Percentiles rank a stretch among this genome's conserved stretches.
Conservation (phyloP, 495 filamentous ascomycete species). For the Staphylotrichum tortipilum region DNA sequence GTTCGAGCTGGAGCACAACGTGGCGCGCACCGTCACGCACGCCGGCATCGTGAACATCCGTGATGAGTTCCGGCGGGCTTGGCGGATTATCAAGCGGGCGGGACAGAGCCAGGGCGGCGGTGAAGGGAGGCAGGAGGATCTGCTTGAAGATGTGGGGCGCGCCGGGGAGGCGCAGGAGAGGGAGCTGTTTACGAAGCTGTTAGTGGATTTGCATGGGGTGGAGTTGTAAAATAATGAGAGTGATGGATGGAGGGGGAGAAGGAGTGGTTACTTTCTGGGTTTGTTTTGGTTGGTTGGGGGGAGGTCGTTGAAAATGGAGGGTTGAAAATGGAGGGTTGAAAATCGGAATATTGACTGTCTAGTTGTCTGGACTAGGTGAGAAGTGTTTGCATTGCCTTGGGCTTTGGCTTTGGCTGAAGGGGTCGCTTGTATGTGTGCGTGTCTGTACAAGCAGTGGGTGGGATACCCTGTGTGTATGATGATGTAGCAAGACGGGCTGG, state of each 20-base stretch:
- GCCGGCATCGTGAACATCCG: conserved; percentile 65
- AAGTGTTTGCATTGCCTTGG: too few species aligned
- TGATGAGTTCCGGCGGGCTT: conserved; percentile 70
- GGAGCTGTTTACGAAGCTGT: conserved; percentile 24
- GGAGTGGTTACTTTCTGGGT: background rate
- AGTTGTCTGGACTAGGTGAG: too few species aligned
- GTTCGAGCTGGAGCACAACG: conserved; percentile 75
- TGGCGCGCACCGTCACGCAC: conserved; percentile 71
- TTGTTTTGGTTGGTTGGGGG: too few species aligned
- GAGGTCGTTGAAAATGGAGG: too few species aligned
- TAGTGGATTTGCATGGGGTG: conserved; percentile 35
- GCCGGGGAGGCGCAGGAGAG: conserved; percentile 21
- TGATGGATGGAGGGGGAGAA: background rate
- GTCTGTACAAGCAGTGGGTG: too few species aligned
- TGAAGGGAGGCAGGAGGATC: conserved; percentile 19
- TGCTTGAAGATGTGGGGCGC: conserved; percentile 29
- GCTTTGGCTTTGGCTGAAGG: too few species aligned
- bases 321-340: too few species aligned
- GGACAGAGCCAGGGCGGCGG: background rate
- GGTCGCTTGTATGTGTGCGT: too few species aligned
- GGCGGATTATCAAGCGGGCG: conserved; percentile 44
- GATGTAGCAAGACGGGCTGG: too few species aligned
- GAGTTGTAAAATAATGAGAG: background rate
- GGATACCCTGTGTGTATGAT: too few species aligned
- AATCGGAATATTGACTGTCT: too few species aligned